Evolutionary conservation across 306 rosid genomes (phyloP).

Genomic region (Quercus agrifolia): DNA sequence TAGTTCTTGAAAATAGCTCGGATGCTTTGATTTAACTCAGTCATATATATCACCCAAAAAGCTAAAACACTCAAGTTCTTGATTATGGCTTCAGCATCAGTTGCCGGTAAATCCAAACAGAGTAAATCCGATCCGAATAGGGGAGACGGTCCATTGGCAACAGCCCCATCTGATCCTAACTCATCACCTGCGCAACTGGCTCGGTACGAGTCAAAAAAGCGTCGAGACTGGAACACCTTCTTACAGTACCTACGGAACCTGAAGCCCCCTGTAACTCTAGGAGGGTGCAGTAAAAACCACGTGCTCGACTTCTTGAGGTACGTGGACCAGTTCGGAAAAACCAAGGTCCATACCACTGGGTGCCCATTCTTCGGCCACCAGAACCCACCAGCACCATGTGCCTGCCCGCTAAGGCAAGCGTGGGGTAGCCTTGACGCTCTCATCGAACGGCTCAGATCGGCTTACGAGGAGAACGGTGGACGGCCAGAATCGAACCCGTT

Average conservation of each 20-base stretch:
- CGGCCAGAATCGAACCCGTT: too few species aligned
- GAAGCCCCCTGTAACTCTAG: constrained; percentile 82
- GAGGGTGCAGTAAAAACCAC: constrained; percentile 87
- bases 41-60: too few species aligned
- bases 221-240: constrained; percentile 96
- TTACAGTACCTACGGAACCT: constrained; percentile 78
- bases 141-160: constrained; percentile 19
- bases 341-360: constrained; percentile 70
- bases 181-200: constrained; percentile 59
- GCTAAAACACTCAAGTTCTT: neutral
- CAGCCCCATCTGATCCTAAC: constrained; percentile 16
- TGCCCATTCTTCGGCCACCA: constrained; percentile 69
- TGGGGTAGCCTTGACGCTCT: too few species aligned
- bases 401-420: too few species aligned
- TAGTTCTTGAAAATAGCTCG: neutral
- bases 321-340: constrained; percentile 86
- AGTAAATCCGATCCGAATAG: constrained; percentile 13
- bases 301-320: constrained; percentile 87
- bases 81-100: constrained; percentile 63
- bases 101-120: neutral
- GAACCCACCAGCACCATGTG: accelerated
- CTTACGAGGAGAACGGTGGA: too few species aligned
- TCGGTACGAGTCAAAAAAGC: constrained; percentile 83
- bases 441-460: too few species aligned
- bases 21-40: neutral